Conservation (phyloP, 176 grass and related monocot genomes). For the Rhynchospora pubera region DNA sequence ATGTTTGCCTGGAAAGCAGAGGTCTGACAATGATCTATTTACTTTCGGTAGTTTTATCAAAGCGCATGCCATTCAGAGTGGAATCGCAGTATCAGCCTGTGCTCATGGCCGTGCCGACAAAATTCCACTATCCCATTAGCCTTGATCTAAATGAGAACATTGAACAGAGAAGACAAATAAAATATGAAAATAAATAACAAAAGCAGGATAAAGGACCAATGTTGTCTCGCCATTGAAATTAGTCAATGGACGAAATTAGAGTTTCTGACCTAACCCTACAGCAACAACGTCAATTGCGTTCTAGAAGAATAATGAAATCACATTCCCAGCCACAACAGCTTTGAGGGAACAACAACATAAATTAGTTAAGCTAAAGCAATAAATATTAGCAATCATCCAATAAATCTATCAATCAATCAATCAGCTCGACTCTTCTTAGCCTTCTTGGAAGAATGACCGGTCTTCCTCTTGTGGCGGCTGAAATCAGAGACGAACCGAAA, state of each 20-base stretch:
- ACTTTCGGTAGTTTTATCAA: too few species aligned
- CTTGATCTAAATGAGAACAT: not conserved
- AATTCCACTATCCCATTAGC: not conserved
- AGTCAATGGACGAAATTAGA: constrained; percentile 3
- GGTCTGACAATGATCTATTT: too few species aligned
- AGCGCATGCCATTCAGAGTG: too few species aligned
- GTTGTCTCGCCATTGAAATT: not conserved
- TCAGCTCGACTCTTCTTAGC: constrained; percentile 37
- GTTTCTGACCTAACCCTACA: constrained; percentile 8
- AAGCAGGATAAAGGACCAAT: not conserved
- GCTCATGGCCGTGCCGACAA: too few species aligned
- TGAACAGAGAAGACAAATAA: not conserved
- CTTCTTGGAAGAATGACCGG: constrained; percentile 70
- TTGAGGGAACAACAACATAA: constrained; percentile 8
- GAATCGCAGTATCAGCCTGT: too few species aligned
- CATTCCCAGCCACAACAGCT: constrained; percentile 11
- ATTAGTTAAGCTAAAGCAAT: constrained; percentile 1
- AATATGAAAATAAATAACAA: not conserved
- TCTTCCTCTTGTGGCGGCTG: constrained; percentile 98
- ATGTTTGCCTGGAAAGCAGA: too few species aligned
- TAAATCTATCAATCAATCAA: constrained; percentile 16
- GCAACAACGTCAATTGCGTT: constrained; percentile 10
- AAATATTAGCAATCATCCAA: constrained; percentile 16
- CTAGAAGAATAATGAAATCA: constrained; percentile 15
- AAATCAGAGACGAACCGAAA: constrained; percentile 98